Evolutionary conservation across 116 monocot genomes (phyloP).

Genomic region (Phalaenopsis hybrid): DNA sequence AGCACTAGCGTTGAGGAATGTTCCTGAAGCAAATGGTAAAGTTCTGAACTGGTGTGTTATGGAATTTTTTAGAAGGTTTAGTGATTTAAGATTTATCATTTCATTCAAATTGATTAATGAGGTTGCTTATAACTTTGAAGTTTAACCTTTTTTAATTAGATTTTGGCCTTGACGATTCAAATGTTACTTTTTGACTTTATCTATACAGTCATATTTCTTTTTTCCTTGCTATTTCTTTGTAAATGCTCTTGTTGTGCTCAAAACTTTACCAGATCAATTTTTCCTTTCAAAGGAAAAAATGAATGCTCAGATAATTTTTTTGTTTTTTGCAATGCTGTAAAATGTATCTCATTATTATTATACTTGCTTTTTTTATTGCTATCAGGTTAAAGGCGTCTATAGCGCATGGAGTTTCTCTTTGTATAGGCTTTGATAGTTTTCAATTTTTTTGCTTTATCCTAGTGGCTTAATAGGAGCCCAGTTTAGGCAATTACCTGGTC

Average conservation of each 20-base stretch:
- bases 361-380: not conserved
- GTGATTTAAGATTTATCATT: not conserved
- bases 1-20: conserved; percentile 69
- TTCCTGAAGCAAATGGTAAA: conserved; percentile 96
- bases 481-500: too few relatives aligned
- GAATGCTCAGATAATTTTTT: not conserved
- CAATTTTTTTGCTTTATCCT: too few relatives aligned
- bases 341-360: not conserved
- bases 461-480: not conserved
- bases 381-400: too few relatives aligned
- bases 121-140: not conserved
- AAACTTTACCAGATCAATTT: too few relatives aligned
- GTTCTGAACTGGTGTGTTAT: not conserved
- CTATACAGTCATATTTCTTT: too few relatives aligned
- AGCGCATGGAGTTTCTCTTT: too few relatives aligned
- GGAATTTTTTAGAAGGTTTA: not conserved
- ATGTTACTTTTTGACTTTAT: too few relatives aligned
- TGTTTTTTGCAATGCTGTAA: not conserved
- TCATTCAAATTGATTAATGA: not conserved
- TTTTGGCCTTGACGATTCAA: too few relatives aligned
- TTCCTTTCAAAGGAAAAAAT: too few relatives aligned
- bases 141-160: not conserved
- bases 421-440: too few relatives aligned
- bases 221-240: too few relatives aligned
- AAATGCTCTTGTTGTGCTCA: too few relatives aligned